These are phyloP conservation scores for Tetrastigma voinierianum DNA, from an alignment of 164 flowering plant species.

Conservation along the genomic window DNA sequence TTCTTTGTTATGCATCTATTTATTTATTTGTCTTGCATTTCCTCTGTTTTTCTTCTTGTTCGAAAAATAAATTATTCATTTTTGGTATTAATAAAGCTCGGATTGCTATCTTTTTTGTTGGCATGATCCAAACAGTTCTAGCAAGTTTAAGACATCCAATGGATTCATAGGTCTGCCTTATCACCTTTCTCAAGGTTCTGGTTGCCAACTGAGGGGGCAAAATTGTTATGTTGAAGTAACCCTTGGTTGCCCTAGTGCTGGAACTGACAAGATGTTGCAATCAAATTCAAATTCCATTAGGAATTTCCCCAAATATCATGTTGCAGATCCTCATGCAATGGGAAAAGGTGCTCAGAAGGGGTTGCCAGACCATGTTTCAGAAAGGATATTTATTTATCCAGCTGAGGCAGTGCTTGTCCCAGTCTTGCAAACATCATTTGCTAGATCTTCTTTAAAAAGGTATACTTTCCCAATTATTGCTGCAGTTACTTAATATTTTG, in stretches of 20 bases:
- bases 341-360: conserved; percentile 45
- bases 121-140: conserved; percentile 43
- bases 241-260: conserved; percentile 51
- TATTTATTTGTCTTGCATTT: not conserved
- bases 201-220: conserved; percentile 65
- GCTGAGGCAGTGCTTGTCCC: conserved; percentile 89
- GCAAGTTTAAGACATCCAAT: conserved; percentile 53
- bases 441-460: conserved; percentile 85
- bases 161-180: conserved; percentile 59
- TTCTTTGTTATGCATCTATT: conserved; percentile 1
- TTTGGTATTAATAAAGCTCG: not conserved
- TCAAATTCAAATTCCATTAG: conserved; percentile 24
- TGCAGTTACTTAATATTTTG: not conserved
- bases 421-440: conserved; percentile 64
- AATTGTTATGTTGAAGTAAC: conserved; percentile 82
- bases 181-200: conserved; percentile 53
- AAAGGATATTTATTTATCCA: conserved; percentile 82
- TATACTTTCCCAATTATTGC: conserved; percentile 15
- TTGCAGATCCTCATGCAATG: conserved; percentile 34
- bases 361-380: conserved; percentile 39
- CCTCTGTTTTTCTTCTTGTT: conserved; percentile 1
- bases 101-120: conserved; percentile 2
- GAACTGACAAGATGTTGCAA: conserved; percentile 29
- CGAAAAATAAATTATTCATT: not conserved
- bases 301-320: conserved; percentile 36